Percentiles rank a stretch among this genome's conserved stretches.
phyloP scores from a whole-genome alignment of 2,329 filamentous ascomycete species.

The Colletotrichum orchidophilum region DNA sequence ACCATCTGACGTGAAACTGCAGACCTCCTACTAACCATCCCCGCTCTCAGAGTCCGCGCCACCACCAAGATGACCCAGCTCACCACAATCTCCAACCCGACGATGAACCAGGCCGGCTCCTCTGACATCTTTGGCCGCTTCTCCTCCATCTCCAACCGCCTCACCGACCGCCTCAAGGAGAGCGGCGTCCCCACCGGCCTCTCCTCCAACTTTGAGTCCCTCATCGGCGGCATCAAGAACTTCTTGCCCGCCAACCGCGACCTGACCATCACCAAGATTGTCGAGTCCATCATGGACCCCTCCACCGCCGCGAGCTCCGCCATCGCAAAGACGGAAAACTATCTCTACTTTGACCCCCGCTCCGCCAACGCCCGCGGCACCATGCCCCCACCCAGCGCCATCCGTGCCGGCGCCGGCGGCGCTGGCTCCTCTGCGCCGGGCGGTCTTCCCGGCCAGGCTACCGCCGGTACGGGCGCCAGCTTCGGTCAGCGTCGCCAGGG shows the following conservation, averaged over 20 bases:
- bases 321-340: slow-evolving; percentile 95
- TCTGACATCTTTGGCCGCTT: slow-evolving; percentile 92
- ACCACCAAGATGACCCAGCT: slow-evolving; percentile 99
- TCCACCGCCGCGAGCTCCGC: slow-evolving; percentile 88
- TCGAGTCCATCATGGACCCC: slow-evolving; percentile 98
- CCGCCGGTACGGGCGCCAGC: slow-evolving; percentile 76
- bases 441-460: slow-evolving; percentile 55
- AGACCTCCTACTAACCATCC: slow-evolving; percentile 38
- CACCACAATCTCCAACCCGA: slow-evolving; percentile 83
- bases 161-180: slow-evolving; percentile 94
- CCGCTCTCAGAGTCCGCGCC: slow-evolving; percentile 74
- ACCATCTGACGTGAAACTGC: not conserved
- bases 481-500: slow-evolving; percentile 93
- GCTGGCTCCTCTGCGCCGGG: slow-evolving; percentile 52
- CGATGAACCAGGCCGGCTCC: slow-evolving; percentile 68
- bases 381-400: slow-evolving; percentile 80
- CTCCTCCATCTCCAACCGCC: slow-evolving; percentile 87
- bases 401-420: slow-evolving; percentile 56
- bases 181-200: slow-evolving; percentile 77
- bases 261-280: slow-evolving; percentile 96
- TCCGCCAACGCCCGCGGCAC: slow-evolving; percentile 93
- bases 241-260: slow-evolving; percentile 97
- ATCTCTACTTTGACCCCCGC: slow-evolving; percentile 96
- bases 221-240: slow-evolving; percentile 97
- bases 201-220: slow-evolving; percentile 86